These are phyloP conservation scores for Coriolopsis trogii DNA, from an alignment of 1,284 basidiomycete species.

Conservation along the genomic window DNA sequence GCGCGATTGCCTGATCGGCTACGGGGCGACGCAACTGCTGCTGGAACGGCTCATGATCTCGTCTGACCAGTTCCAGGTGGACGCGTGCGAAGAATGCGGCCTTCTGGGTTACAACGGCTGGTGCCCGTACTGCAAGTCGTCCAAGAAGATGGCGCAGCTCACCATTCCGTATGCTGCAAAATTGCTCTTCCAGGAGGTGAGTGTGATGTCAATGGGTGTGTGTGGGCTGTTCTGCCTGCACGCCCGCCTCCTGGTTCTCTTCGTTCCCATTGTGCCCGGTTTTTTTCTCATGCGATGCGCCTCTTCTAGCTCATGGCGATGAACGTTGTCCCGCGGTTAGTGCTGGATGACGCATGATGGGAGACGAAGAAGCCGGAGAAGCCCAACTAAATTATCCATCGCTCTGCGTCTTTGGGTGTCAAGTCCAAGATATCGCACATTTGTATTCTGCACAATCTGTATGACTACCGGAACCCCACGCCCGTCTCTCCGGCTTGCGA, in stretches of 20 bases:
- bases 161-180: slow-evolving; percentile 99
- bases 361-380: slow-evolving; percentile 11
- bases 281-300: slow-evolving; percentile 4
- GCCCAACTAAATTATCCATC: slow-evolving; percentile 11
- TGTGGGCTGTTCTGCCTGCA: background rate
- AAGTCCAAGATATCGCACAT: background rate
- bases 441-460: background rate
- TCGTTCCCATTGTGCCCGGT: background rate
- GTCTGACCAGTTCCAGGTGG: slow-evolving; percentile 96
- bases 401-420: slow-evolving; percentile 9
- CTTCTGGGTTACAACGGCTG: slow-evolving; percentile 97
- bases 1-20: slow-evolving; percentile 94
- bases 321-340: slow-evolving; percentile 88
- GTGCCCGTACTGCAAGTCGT: slow-evolving; percentile 96
- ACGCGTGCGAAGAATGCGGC: slow-evolving; percentile 94
- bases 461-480: background rate
- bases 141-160: slow-evolving; percentile 93
- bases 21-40: slow-evolving; percentile 94
- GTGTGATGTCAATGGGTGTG: no score
- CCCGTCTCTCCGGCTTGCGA: background rate
- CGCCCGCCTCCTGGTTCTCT: background rate
- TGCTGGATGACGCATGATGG: slow-evolving; percentile 77
- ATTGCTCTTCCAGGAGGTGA: slow-evolving; percentile 93
- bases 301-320: slow-evolving; percentile 82
- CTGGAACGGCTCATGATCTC: slow-evolving; percentile 98